Evolutionary conservation across 345 rosid genomes (phyloP).

Genomic region (Linum lewisii): DNA sequence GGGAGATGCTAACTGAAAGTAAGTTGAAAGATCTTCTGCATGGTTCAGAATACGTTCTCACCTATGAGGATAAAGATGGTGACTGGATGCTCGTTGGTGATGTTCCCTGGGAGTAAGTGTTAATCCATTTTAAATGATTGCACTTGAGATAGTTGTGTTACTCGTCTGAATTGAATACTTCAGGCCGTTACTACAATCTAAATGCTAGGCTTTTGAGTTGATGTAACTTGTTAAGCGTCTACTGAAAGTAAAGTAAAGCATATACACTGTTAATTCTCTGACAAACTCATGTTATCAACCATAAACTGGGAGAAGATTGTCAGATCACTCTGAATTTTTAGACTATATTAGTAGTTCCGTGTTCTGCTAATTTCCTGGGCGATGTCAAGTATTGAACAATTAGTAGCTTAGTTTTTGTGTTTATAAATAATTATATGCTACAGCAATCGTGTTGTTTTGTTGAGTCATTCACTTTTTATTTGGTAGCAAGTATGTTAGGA

Average conservation of each 20-base stretch:
- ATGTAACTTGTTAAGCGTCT: neutral
- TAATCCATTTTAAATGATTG: neutral
- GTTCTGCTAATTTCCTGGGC: no score
- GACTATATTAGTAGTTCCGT: no score
- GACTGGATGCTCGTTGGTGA: constrained; percentile 34
- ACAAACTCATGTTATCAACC: no score
- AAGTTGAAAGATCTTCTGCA: constrained; percentile 29
- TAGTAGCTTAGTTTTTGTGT: no score
- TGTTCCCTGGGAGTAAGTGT: constrained; percentile 31
- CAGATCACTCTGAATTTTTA: no score
- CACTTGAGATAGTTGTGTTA: neutral
- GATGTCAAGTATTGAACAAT: neutral
- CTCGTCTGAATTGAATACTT: neutral
- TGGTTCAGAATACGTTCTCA: constrained; percentile 27
- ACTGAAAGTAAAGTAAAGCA: neutral
- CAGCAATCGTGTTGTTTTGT: neutral
- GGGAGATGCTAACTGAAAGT: constrained; percentile 23
- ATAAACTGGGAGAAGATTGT: no score
- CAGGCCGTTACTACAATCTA: neutral
- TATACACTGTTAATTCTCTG: neutral
- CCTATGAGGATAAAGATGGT: constrained; percentile 27
- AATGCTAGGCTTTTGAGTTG: neutral
- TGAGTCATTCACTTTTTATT: neutral
- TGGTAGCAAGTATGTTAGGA: neutral
- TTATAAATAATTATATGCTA: neutral